Conservation (phyloP, 2,329 filamentous ascomycete species). For the Ploettnerulaceae sp. region DNA sequence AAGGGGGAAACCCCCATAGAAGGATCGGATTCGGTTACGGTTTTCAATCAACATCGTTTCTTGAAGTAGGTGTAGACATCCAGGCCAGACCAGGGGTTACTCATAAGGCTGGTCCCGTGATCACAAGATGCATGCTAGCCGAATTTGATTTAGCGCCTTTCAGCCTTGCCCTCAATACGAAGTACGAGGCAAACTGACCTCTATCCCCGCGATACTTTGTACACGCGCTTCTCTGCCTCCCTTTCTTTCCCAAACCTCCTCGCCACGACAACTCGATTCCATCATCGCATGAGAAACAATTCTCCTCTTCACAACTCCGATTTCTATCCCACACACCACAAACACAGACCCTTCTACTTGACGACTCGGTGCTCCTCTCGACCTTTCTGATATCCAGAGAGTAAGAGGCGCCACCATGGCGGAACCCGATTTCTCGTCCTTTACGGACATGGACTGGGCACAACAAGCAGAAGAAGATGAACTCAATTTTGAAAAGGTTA, state of each 20-base stretch:
- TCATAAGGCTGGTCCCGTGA: not conserved
- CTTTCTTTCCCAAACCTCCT: not conserved
- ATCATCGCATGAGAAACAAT: too few species aligned
- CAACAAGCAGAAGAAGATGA: slow-evolving; percentile 47
- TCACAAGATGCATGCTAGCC: not conserved
- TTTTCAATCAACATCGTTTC: too few species aligned
- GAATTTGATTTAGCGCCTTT: not conserved
- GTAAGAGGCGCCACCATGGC: slow-evolving; percentile 16
- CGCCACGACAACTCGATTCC: not conserved
- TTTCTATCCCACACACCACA: too few species aligned
- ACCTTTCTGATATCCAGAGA: slow-evolving; percentile 6
- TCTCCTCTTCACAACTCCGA: not conserved
- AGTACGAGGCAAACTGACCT: too few species aligned
- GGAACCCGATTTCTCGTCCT: slow-evolving; percentile 11
- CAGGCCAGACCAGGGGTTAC: too few species aligned
- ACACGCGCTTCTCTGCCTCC: not conserved
- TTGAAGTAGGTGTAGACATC: too few species aligned
- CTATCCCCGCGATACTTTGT: not conserved
- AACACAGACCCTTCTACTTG: not conserved
- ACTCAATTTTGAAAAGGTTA: slow-evolving; percentile 39
- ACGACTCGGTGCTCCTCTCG: not conserved
- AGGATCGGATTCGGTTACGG: too few species aligned
- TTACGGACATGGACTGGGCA: slow-evolving; percentile 37
- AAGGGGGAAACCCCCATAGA: too few species aligned
- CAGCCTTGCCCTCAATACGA: too few species aligned